phyloP scores from a whole-genome alignment of 2,329 filamentous ascomycete genomes.

The Cercospora berteroae region DNA sequence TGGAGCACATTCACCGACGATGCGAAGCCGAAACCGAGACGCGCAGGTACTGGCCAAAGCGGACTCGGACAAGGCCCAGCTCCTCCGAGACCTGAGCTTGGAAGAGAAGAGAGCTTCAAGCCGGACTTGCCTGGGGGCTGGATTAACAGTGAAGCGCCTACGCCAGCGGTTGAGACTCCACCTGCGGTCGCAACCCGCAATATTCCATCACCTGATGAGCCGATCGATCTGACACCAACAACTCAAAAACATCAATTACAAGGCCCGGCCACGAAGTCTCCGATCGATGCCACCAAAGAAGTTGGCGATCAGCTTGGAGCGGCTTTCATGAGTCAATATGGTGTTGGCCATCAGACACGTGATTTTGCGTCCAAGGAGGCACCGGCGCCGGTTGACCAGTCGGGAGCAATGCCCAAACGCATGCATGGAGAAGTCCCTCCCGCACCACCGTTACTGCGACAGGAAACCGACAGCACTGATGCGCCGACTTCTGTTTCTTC shows the following conservation, averaged over 20 bases:
- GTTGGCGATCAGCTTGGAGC: constrained; percentile 51
- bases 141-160: constrained; percentile 49
- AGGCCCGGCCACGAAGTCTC: constrained; percentile 6
- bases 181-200: constrained; percentile 17
- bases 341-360: constrained; percentile 35
- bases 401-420: constrained; percentile 24
- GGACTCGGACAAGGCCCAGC: constrained; percentile 9
- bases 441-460: constrained; percentile 21
- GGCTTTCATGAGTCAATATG: constrained; percentile 44
- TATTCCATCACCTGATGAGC: constrained; percentile 20
- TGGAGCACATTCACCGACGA: constrained; percentile 36
- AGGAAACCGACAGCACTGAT: constrained; percentile 25
- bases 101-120: constrained; percentile 41
- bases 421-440: constrained; percentile 22
- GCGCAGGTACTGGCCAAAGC: constrained; percentile 22
- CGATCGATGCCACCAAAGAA: constrained; percentile 46
- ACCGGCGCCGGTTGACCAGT: constrained; percentile 29
- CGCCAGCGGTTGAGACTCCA: constrained; percentile 39
- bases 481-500: constrained; percentile 27
- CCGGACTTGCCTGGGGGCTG: constrained; percentile 55
- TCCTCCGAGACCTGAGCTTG: constrained; percentile 19
- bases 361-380: constrained; percentile 36
- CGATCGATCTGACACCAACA: constrained; percentile 37
- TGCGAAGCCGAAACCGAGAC: constrained; percentile 17
- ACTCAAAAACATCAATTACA: constrained; percentile 29